These are phyloP conservation scores for Geosmithia putterillii DNA, from an alignment of 2,329 filamentous ascomycete genomes.

Conservation along the genomic window DNA sequence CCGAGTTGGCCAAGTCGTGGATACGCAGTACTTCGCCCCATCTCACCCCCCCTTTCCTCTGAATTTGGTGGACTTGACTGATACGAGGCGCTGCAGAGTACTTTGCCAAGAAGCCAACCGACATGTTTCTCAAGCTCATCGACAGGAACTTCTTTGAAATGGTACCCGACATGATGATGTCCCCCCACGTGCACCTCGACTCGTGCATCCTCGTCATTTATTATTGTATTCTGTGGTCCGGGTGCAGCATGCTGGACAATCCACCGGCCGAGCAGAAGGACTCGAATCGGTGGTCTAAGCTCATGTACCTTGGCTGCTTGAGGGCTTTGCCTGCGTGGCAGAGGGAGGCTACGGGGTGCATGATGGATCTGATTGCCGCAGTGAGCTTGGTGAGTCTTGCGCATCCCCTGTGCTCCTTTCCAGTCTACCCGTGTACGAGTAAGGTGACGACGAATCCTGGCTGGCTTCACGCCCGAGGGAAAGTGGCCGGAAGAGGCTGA, in stretches of 20 bases:
- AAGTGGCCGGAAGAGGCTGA: too few relatives aligned
- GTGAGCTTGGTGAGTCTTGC: slow-evolving; percentile 12
- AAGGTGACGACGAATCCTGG: too few relatives aligned
- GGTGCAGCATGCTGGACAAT: slow-evolving; percentile 4
- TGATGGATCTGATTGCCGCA: slow-evolving; percentile 16
- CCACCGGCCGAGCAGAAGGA: neutral
- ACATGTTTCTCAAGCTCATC: slow-evolving; percentile 14
- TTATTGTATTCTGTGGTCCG: slow-evolving; percentile 16
- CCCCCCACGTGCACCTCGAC: slow-evolving; percentile 16
- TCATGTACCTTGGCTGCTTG: slow-evolving; percentile 13
- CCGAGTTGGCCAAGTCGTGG: slow-evolving; percentile 11
- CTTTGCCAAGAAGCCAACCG: slow-evolving; percentile 14
- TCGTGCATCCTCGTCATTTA: slow-evolving; percentile 15
- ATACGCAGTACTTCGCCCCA: slow-evolving; percentile 8
- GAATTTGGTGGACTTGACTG: too few relatives aligned
- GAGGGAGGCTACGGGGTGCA: slow-evolving; percentile 14
- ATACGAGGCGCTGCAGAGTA: slow-evolving; percentile 8
- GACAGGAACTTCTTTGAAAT: slow-evolving; percentile 14
- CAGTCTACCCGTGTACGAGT: too few relatives aligned
- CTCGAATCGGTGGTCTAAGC: neutral
- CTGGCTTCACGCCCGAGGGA: too few relatives aligned
- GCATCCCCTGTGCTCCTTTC: too few relatives aligned
- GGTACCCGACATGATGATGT: slow-evolving; percentile 14
- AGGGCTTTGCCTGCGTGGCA: slow-evolving; percentile 16
- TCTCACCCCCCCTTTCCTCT: neutral